Conservation (phyloP, 2,329 filamentous ascomycete species). For the Nigrospora osmanthi region DNA sequence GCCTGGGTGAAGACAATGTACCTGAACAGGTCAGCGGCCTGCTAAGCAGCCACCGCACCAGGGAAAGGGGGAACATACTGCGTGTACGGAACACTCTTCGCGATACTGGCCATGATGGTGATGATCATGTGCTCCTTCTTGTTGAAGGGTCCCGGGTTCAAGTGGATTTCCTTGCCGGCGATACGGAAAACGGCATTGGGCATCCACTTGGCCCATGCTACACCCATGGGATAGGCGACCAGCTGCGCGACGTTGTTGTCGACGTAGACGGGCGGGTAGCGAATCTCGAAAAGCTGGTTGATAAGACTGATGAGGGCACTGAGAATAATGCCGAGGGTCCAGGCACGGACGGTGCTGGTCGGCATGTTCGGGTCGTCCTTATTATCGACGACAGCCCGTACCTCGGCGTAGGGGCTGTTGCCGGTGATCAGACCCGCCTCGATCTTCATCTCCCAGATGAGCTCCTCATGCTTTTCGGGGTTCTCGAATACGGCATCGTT, state of each 20-base stretch:
- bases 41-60: no score
- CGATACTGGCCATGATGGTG: slow-evolving; percentile 53
- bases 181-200: slow-evolving; percentile 42
- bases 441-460: slow-evolving; percentile 46
- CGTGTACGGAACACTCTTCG: slow-evolving; percentile 38
- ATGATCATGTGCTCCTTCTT: slow-evolving; percentile 54
- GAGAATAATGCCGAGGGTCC: slow-evolving; percentile 44
- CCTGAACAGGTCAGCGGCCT: no score
- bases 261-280: slow-evolving; percentile 45
- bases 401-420: slow-evolving; percentile 46
- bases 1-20: slow-evolving; percentile 43
- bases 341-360: slow-evolving; percentile 40
- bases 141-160: slow-evolving; percentile 33
- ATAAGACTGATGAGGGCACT: slow-evolving; percentile 38
- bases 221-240: slow-evolving; percentile 46
- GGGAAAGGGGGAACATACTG: slow-evolving; percentile 9
- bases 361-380: slow-evolving; percentile 28
- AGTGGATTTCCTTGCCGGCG: slow-evolving; percentile 25
- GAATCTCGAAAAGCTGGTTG: slow-evolving; percentile 52
- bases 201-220: slow-evolving; percentile 38
- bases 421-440: slow-evolving; percentile 45
- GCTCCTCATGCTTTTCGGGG: slow-evolving; percentile 36
- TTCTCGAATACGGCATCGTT: slow-evolving; percentile 34
- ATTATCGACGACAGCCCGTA: slow-evolving; percentile 34
- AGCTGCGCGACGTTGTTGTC: slow-evolving; percentile 50